Percentiles rank a stretch among this genome's conserved stretches.
Evolutionary conservation across 2,329 filamentous ascomycete genomes (phyloP).

Genomic region (Sporothrix humicola): DNA sequence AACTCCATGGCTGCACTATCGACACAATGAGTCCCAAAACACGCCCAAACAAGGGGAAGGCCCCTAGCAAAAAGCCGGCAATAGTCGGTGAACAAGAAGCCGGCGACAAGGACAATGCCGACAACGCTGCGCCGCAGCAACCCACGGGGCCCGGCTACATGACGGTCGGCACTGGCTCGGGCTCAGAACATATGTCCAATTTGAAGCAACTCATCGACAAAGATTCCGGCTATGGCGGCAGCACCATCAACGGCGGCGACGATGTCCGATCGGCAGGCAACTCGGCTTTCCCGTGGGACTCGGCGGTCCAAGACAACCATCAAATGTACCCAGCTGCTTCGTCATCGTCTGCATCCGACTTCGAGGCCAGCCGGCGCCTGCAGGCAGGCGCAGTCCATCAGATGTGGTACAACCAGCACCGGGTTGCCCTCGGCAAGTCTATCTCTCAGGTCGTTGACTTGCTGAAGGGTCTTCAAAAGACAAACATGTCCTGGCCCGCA

Average conservation of each 20-base stretch:
- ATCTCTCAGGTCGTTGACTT: constrained; percentile 87
- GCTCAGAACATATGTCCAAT: constrained; percentile 79
- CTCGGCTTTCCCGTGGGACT: constrained; percentile 51
- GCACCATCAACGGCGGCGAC: constrained; percentile 67
- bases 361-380: constrained; percentile 68
- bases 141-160: constrained; percentile 62
- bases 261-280: constrained; percentile 37
- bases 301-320: constrained; percentile 54
- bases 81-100: constrained; percentile 31
- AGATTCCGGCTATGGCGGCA: constrained; percentile 92
- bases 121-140: constrained; percentile 39
- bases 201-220: constrained; percentile 81
- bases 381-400: constrained; percentile 88
- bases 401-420: constrained; percentile 92
- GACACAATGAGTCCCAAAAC: constrained; percentile 31
- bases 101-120: constrained; percentile 42
- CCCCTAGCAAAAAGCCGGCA: constrained; percentile 23
- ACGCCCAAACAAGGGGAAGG: constrained; percentile 34
- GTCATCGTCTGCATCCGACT: constrained; percentile 41
- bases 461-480: constrained; percentile 79
- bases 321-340: constrained; percentile 50
- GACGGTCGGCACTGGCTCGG: constrained; percentile 83
- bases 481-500: constrained; percentile 90
- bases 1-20: constrained; percentile 26
- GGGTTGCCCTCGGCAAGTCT: constrained; percentile 81